These are phyloP conservation scores for Amoeboaphelidium occidentale DNA, from an alignment of 371 early-diverging fungal species.

Conservation along the genomic window DNA sequence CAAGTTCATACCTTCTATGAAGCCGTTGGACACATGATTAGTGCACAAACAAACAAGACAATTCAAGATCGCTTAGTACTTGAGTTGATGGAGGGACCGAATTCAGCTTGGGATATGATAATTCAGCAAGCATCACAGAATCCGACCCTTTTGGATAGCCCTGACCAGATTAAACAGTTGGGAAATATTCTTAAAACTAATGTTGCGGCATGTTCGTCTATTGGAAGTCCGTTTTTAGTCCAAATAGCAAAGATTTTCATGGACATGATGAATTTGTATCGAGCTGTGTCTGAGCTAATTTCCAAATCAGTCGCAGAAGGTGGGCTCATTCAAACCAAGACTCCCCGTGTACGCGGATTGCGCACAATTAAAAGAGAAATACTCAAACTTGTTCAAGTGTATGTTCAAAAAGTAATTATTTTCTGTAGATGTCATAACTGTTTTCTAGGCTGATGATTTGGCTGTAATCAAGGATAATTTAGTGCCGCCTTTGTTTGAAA, in stretches of 20 bases:
- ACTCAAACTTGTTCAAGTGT: slow-evolving; percentile 61
- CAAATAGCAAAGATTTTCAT: slow-evolving; percentile 69
- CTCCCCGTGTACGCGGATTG: slow-evolving; percentile 69
- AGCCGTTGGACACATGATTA: slow-evolving; percentile 84
- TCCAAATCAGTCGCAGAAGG: slow-evolving; percentile 57
- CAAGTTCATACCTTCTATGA: slow-evolving; percentile 92
- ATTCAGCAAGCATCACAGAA: slow-evolving; percentile 44
- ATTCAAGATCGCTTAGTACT: slow-evolving; percentile 51
- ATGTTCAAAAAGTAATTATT: slow-evolving; percentile 43
- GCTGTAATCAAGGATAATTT: slow-evolving; percentile 41
- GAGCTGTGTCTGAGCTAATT: slow-evolving; percentile 54
- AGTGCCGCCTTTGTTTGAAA: slow-evolving; percentile 72
- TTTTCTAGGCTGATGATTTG: slow-evolving; percentile 57
- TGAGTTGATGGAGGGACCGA: slow-evolving; percentile 68
- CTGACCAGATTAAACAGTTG: slow-evolving; percentile 57
- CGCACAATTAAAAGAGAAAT: slow-evolving; percentile 86
- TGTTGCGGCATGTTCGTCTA: slow-evolving; percentile 61
- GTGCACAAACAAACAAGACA: slow-evolving; percentile 43
- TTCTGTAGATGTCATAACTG: too few relatives aligned
- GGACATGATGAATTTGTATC: slow-evolving; percentile 70
- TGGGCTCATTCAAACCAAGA: slow-evolving; percentile 27
- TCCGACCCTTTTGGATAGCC: slow-evolving; percentile 40
- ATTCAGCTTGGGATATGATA: slow-evolving; percentile 51
- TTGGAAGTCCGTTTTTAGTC: slow-evolving; percentile 55
- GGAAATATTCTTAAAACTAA: slow-evolving; percentile 84